These are phyloP conservation scores for Trichophyton simii DNA, from an alignment of 2,329 filamentous ascomycete genomes.

Conservation along the genomic window DNA sequence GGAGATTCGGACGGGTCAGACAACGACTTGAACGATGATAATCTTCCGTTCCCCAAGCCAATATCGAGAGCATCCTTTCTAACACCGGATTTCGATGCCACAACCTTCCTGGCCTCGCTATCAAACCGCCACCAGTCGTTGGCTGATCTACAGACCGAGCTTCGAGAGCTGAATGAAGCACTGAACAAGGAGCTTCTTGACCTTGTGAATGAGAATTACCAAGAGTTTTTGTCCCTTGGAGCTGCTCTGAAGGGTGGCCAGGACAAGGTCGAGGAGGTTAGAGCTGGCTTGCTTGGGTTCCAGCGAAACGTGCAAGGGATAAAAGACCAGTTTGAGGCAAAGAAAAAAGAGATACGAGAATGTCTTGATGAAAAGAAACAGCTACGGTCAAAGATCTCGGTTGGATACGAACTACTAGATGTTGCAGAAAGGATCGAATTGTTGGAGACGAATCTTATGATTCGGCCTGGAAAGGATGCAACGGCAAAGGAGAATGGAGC, in stretches of 20 bases:
- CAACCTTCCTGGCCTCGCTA: constrained; percentile 69
- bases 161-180: constrained; percentile 65
- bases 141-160: constrained; percentile 76
- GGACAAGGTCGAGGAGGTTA: constrained; percentile 79
- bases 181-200: constrained; percentile 81
- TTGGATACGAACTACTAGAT: constrained; percentile 40
- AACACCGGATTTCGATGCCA: constrained; percentile 60
- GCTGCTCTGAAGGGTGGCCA: constrained; percentile 73
- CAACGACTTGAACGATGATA: constrained; percentile 38
- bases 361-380: constrained; percentile 54
- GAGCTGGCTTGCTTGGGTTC: constrained; percentile 77
- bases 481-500: constrained; percentile 15
- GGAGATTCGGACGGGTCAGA: constrained; percentile 35
- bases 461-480: constrained; percentile 26
- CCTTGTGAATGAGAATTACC: constrained; percentile 90
- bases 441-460: constrained; percentile 57
- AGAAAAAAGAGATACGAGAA: constrained; percentile 49
- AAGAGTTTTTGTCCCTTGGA: constrained; percentile 75
- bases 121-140: constrained; percentile 87
- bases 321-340: constrained; percentile 50
- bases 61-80: constrained; percentile 77
- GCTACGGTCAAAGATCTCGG: constrained; percentile 52
- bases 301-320: constrained; percentile 68
- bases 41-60: constrained; percentile 77
- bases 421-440: constrained; percentile 40